Conservation (phyloP, 495 filamentous ascomycete genomes). For the Polyplosphaeria fusca region DNA sequence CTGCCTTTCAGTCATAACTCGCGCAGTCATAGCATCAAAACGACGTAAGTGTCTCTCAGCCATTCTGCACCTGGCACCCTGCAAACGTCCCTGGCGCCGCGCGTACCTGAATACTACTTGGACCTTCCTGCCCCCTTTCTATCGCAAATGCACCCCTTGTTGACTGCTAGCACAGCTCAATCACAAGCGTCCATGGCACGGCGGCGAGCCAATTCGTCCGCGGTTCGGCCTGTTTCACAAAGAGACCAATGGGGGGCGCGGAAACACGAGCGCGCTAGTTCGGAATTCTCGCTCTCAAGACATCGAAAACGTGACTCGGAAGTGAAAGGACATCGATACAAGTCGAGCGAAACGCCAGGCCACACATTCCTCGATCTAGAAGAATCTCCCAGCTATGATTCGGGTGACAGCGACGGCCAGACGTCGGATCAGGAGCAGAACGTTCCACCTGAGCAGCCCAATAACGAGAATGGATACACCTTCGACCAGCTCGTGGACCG, state of each 20-base stretch:
- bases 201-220: slow-evolving; percentile 41
- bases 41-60: slow-evolving; percentile 23
- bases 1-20: slow-evolving; percentile 73
- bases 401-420: slow-evolving; percentile 26
- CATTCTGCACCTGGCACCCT: background rate
- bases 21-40: slow-evolving; percentile 58
- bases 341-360: slow-evolving; percentile 31
- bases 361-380: slow-evolving; percentile 39
- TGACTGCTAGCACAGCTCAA: slow-evolving; percentile 17
- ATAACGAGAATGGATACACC: slow-evolving; percentile 44
- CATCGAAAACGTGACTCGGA: slow-evolving; percentile 6
- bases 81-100: background rate
- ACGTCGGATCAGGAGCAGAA: slow-evolving; percentile 26
- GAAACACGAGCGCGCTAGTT: slow-evolving; percentile 41
- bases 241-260: slow-evolving; percentile 28
- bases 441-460: slow-evolving; percentile 21
- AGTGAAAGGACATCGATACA: slow-evolving; percentile 27
- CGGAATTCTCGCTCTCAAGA: slow-evolving; percentile 39
- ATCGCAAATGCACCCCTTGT: background rate
- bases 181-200: slow-evolving; percentile 29
- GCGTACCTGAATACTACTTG: background rate
- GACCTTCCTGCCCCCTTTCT: background rate
- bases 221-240: slow-evolving; percentile 35
- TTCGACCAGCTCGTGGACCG: slow-evolving; percentile 91
- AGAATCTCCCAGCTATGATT: slow-evolving; percentile 39